Evolutionary conservation across 352 stramenopile species (phyloP).

Genomic region (Phytophthora citricola): DNA sequence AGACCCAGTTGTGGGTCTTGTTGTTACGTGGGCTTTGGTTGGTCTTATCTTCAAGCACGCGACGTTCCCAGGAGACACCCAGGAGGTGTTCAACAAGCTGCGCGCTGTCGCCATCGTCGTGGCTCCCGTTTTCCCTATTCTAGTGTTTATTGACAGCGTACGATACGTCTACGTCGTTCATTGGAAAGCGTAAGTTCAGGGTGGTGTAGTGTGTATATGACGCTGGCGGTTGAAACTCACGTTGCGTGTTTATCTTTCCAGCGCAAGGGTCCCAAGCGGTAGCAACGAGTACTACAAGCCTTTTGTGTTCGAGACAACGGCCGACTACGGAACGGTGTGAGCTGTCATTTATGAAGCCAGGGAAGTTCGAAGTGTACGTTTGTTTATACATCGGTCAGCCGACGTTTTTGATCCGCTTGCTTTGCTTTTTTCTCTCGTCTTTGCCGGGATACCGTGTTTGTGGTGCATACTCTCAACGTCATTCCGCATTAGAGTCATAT

Average conservation of each 20-base stretch:
- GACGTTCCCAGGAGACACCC: constrained; percentile 46
- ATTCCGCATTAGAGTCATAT: too few species aligned
- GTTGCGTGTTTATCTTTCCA: constrained; percentile 13
- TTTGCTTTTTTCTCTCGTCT: background rate
- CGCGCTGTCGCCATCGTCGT: constrained; percentile 54
- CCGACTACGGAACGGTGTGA: constrained; percentile 65
- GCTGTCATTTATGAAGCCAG: background rate
- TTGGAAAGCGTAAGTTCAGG: constrained; percentile 53
- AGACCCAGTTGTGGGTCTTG: constrained; percentile 56
- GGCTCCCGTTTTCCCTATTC: constrained; percentile 50
- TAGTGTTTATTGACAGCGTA: constrained; percentile 49
- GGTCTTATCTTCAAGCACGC: constrained; percentile 47
- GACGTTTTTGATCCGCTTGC: constrained; percentile 30
- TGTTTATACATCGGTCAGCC: constrained; percentile 31
- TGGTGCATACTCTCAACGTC: too few species aligned
- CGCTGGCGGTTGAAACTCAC: background rate
- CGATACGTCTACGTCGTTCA: constrained; percentile 56
- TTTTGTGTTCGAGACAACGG: constrained; percentile 54
- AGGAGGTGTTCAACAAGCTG: constrained; percentile 55
- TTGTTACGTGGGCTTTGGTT: constrained; percentile 54
- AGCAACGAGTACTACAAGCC: constrained; percentile 58
- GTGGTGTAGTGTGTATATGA: background rate
- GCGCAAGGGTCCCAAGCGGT: constrained; percentile 19
- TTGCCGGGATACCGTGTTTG: too few species aligned
- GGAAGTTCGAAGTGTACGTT: constrained; percentile 35